These are phyloP conservation scores for Acrocalymma vagum DNA, from an alignment of 2,329 filamentous ascomycete genomes.

Conservation along the genomic window DNA sequence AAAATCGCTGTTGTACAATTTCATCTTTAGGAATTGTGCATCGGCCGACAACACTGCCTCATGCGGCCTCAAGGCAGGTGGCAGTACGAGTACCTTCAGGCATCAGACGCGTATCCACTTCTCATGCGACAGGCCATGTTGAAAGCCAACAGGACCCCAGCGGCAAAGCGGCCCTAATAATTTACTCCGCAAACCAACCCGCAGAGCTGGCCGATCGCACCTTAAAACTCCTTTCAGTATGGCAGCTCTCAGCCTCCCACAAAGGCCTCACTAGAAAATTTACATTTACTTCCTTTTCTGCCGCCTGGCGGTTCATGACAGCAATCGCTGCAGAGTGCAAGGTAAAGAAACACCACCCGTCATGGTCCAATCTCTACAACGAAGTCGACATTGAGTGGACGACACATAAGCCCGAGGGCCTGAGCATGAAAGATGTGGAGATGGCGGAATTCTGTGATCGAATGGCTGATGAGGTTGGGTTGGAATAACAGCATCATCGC, in stretches of 20 bases:
- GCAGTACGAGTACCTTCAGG: too few species aligned
- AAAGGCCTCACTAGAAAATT: slow-evolving; percentile 38
- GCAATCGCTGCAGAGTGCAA: slow-evolving; percentile 44
- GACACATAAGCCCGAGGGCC: slow-evolving; percentile 43
- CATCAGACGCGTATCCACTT: too few species aligned
- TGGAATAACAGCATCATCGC: slow-evolving; percentile 19
- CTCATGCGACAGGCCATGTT: background rate
- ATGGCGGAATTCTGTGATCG: slow-evolving; percentile 47
- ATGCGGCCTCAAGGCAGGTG: too few species aligned
- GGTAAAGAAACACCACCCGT: slow-evolving; percentile 40
- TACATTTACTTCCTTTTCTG: slow-evolving; percentile 38
- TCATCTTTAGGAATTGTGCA: slow-evolving; percentile 8
- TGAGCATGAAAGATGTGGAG: slow-evolving; percentile 44
- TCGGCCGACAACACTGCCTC: slow-evolving; percentile 4
- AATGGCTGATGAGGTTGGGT: slow-evolving; percentile 35
- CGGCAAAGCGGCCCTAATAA: slow-evolving; percentile 14
- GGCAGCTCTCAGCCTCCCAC: slow-evolving; percentile 30
- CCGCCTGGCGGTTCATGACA: slow-evolving; percentile 45
- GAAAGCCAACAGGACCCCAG: slow-evolving; percentile 3
- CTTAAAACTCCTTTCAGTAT: slow-evolving; percentile 27
- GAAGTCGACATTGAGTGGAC: slow-evolving; percentile 45
- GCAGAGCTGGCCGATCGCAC: slow-evolving; percentile 34
- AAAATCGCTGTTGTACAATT: slow-evolving; percentile 16
- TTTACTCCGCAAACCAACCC: slow-evolving; percentile 39
- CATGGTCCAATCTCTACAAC: slow-evolving; percentile 45